phyloP scores from a whole-genome alignment of 2,329 filamentous ascomycete species.

The Raffaelea arxii region DNA sequence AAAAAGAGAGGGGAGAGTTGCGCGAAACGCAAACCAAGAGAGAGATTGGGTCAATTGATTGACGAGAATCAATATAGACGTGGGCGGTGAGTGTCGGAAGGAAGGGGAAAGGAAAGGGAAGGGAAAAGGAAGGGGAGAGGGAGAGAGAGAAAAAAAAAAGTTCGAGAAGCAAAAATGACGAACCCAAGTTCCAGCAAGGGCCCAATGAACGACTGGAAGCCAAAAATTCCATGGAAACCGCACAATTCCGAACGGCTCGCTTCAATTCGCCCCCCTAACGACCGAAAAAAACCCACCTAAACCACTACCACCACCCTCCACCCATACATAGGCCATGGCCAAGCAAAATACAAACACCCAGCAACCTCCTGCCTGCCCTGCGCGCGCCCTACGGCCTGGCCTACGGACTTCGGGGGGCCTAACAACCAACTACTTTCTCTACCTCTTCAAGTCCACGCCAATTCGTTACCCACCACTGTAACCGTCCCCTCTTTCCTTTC shows the following conservation, averaged over 20 bases:
- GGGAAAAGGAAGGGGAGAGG: not conserved
- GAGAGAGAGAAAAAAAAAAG: not conserved
- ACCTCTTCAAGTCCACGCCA: too few species aligned
- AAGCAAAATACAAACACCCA: not conserved
- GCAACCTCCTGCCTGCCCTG: not conserved
- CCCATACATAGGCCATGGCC: not conserved
- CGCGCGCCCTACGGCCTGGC: too few species aligned
- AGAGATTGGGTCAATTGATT: too few species aligned
- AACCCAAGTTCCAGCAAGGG: too few species aligned
- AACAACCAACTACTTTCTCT: too few species aligned
- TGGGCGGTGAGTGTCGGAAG: not conserved
- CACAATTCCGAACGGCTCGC: slow-evolving; percentile 12
- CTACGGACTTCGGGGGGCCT: too few species aligned
- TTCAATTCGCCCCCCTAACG: too few species aligned
- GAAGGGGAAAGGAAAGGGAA: not conserved
- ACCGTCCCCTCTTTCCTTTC: not conserved
- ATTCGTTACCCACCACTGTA: too few species aligned
- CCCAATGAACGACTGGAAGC: slow-evolving; percentile 3
- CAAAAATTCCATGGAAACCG: slow-evolving; percentile 11
- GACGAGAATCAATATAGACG: too few species aligned
- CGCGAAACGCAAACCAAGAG: too few species aligned
- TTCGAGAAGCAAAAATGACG: not conserved
- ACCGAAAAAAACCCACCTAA: not conserved
- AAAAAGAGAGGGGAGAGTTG: not conserved
- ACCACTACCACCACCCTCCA: not conserved